Evolutionary conservation across 352 stramenopile species (phyloP), one percentile per base, ranked within the genome.

Genomic region (Globisporangium cylindrosporum): DNA sequence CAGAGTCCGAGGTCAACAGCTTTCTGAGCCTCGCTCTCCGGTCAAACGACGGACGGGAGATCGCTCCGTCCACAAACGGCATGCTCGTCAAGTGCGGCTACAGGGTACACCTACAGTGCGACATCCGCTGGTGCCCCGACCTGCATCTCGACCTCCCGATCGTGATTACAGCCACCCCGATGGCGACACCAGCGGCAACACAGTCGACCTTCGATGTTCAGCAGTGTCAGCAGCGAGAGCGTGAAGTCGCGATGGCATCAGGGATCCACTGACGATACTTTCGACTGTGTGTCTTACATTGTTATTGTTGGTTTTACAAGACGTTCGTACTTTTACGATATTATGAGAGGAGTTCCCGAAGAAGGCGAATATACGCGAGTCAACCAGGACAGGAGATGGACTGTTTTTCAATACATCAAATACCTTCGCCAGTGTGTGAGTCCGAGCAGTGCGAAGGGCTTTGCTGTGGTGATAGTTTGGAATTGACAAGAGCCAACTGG

Each of bases 51-150:
- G 58, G 56, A 6, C 24, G 58, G 14, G 36, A 66, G n/a, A 67
- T 85, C n/a, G 67, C 69, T 51, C 75, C 75, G 14, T 74, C 73
- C 12, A 85, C 73, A 6, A 51, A 53, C 3, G 73, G 72, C 14
- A 51, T 54, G 41, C 59, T 82, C 57, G 64, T 85, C 55, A 72
- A 63, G 57, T 75, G 73, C 48, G 55, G 58, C 24, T 85, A 85
- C 61, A 66, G 55, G 41, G 63, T 82, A 24, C 75, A 73, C 24
- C 53, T 85, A 29, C 67, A 75, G 56, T 85, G 75, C 57, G 75
- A 85, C 54, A 82, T 82, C 48, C 69, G 68, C 22, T 79, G 68
- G 70, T 79, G 73, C 22, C 75, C 75, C 0, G 77, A 85, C 54
- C 69, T 77, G n/a, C 60, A 68, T 20, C 66, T 85, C 14, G 64